phyloP scores from a whole-genome alignment of 768 basidiomycete genomes.

The Leccinum boreale region DNA sequence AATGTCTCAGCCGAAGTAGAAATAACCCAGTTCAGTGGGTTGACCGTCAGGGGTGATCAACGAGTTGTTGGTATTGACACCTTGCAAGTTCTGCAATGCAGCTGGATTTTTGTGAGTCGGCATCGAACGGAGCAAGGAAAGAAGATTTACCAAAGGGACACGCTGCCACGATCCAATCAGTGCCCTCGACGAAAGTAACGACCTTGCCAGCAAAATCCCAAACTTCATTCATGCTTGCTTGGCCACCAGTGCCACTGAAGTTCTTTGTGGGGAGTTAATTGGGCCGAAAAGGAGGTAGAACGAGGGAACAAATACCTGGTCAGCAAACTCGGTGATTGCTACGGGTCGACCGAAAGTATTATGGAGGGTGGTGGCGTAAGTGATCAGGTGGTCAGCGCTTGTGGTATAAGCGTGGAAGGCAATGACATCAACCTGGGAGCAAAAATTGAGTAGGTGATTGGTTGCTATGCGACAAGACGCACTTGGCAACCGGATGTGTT shows the following conservation, averaged over 20 bases:
- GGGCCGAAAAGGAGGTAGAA: not conserved
- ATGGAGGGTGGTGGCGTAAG: conserved; percentile 48
- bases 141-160: conserved; percentile 59
- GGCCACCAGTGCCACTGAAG: conserved; percentile 42
- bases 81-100: conserved; percentile 46
- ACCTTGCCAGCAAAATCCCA: conserved; percentile 43
- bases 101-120: conserved; percentile 35
- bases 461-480: conserved; percentile 22
- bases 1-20: conserved; percentile 38
- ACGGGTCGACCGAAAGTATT: conserved; percentile 39
- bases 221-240: conserved; percentile 37
- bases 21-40: conserved; percentile 51
- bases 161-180: conserved; percentile 33
- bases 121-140: not conserved
- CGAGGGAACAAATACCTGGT: conserved; percentile 42
- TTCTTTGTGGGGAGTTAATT: conserved; percentile 37
- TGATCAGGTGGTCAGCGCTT: conserved; percentile 42
- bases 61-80: conserved; percentile 51
- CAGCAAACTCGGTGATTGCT: conserved; percentile 70
- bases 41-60: conserved; percentile 42
- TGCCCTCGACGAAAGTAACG: conserved; percentile 42
- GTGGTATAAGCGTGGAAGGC: conserved; percentile 73
- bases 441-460: not conserved
- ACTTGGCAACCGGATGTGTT: conserved; percentile 44
- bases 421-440: conserved; percentile 48